Evolutionary conservation across 1,284 basidiomycete genomes (phyloP).

Genomic region (Sphagnurus paluster): DNA sequence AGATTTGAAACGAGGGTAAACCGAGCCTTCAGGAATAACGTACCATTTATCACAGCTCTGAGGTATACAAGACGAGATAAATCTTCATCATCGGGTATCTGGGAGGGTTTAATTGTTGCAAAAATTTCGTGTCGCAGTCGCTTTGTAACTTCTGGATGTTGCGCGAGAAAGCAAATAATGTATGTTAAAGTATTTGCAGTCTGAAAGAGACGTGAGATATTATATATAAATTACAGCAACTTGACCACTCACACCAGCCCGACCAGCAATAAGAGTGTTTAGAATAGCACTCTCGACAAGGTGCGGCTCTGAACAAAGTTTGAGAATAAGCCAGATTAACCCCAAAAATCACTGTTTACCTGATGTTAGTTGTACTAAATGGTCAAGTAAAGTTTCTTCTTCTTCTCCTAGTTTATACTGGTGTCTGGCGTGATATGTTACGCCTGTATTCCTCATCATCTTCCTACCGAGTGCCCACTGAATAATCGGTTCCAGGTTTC

Average conservation of each 20-base stretch:
- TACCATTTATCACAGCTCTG: slow-evolving; percentile 58
- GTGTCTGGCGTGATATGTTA: slow-evolving; percentile 4
- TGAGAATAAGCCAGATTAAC: not conserved
- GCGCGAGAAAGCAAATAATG: slow-evolving; percentile 50
- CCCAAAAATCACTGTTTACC: slow-evolving; percentile 16
- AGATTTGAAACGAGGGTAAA: slow-evolving; percentile 16
- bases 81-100: slow-evolving; percentile 51
- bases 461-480: slow-evolving; percentile 21
- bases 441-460: slow-evolving; percentile 3
- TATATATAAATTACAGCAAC: slow-evolving; percentile 32
- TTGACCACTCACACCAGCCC: slow-evolving; percentile 40
- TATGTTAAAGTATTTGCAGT: slow-evolving; percentile 52
- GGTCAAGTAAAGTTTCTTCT: slow-evolving; percentile 30
- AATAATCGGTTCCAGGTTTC: slow-evolving; percentile 26
- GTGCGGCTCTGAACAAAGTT: not conserved
- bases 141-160: slow-evolving; percentile 42
- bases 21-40: no score
- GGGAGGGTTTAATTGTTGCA: slow-evolving; percentile 40
- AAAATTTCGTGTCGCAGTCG: slow-evolving; percentile 55
- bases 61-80: slow-evolving; percentile 54
- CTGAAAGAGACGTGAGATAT: slow-evolving; percentile 17
- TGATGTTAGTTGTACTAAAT: slow-evolving; percentile 26
- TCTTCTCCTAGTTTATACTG: not conserved
- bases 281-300: slow-evolving; percentile 24
- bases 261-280: slow-evolving; percentile 40